A percentile compares a stretch with the other conserved stretches of the same genome.
Evolutionary conservation across 2,329 filamentous ascomycete genomes (phyloP).

Genomic region (Daldinia eschscholtzii): DNA sequence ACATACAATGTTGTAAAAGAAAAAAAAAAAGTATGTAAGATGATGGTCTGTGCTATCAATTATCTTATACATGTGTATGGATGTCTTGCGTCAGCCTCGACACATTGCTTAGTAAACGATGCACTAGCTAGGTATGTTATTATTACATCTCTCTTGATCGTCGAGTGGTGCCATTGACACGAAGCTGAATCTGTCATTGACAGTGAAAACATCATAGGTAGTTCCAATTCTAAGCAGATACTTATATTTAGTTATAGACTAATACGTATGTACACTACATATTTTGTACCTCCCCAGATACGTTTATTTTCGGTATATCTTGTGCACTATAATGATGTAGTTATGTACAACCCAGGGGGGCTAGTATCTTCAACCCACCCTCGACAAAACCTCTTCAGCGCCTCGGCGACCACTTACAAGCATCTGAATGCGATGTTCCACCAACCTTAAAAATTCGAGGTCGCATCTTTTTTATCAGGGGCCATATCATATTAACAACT

Average conservation of each 20-base stretch:
- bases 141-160: not conserved
- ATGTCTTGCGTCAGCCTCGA: constrained; percentile 7
- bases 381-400: constrained; percentile 1
- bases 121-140: not conserved
- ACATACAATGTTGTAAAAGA: too few species aligned
- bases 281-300: too few species aligned
- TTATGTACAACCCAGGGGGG: not conserved
- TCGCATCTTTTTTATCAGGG: constrained; percentile 27
- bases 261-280: too few species aligned
- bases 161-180: not conserved
- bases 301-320: not conserved
- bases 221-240: not conserved
- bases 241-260: too few species aligned
- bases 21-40: not conserved
- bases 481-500: constrained; percentile 25
- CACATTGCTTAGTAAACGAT: not conserved
- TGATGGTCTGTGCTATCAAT: not conserved
- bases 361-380: not conserved
- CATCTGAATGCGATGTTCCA: constrained; percentile 23
- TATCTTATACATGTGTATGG: too few species aligned
- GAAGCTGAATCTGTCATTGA: not conserved
- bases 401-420: constrained; percentile 29
- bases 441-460: constrained; percentile 38
- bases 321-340: not conserved
- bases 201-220: too few species aligned